Evolutionary conservation across 805 yeast genomes (phyloP), one percentile per base, ranked within the genome.

Genomic region (Metschnikowia drakensbergensis): DNA sequence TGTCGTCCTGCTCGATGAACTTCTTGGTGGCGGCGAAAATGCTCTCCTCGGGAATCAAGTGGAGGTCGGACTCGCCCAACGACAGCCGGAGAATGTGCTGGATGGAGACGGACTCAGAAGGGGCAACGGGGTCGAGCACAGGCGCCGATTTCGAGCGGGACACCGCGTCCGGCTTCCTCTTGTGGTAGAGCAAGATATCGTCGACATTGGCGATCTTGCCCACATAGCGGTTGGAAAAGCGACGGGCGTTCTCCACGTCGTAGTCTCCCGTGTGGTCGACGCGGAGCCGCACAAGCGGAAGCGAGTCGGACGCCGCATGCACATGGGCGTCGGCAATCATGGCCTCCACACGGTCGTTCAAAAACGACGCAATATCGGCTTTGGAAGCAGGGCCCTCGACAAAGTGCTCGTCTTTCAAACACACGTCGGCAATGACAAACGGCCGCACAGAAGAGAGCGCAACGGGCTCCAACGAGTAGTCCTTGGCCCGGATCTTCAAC

Each of bases 231-330:
- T 91, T 89, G 11, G 97, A 88, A 54, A 94, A 88, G 53, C 97
- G 70, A 45, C 95, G 74, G 0, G 96, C 87, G 60, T 91, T 92
- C 59, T 91, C 98, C 13, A 94, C 89, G 56, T 90, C 96, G 59
- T 80, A 92, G 4, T 91, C 96, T 1, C 95, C 96, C 23, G 88
- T 74, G 58, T 92, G 92, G 56, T 94, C 97, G 0, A 91, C 96
- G 32, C 90, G 72, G 13, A 94, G 64, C 41, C 99, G 70, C 4
- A 94, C 72, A 42, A 94, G 69, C 0, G 99, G 99, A 22, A 91
- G 67, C 0, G 46, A 6, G 3, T 45, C 46, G 30, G 32, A 6
- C 9, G 31, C 32, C 6, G 41, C 44, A 25, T 33, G 32, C 4
- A 41, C 41, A 6, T 10, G 10, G 0, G 96, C 94, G 49, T 74